Evolutionary conservation across 2,329 filamentous ascomycete genomes (phyloP).

Genomic region (Thermothelomyces thermophilus): DNA sequence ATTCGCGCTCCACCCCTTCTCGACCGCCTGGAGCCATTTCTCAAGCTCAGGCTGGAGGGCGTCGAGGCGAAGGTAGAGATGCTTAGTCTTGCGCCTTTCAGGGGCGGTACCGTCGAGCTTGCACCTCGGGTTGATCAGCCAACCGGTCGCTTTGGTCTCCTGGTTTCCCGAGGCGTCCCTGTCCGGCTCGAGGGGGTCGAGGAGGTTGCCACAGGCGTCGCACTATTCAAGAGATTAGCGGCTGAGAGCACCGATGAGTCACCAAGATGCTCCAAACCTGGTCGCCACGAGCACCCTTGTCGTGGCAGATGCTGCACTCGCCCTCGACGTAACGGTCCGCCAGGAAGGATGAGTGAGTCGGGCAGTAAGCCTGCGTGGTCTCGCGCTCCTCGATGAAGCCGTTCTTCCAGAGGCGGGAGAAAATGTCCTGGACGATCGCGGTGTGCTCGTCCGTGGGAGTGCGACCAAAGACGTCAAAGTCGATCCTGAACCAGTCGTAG

Average conservation of each 20-base stretch:
- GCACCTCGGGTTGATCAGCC: slow-evolving; percentile 49
- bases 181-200: slow-evolving; percentile 63
- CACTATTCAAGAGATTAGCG: slow-evolving; percentile 18
- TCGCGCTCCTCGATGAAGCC: slow-evolving; percentile 81
- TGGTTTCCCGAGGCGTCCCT: slow-evolving; percentile 16
- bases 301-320: slow-evolving; percentile 66
- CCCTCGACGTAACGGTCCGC: slow-evolving; percentile 85
- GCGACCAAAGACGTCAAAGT: slow-evolving; percentile 89
- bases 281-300: slow-evolving; percentile 64
- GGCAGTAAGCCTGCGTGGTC: slow-evolving; percentile 86
- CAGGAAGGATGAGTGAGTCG: slow-evolving; percentile 67
- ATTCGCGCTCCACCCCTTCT: slow-evolving; percentile 71
- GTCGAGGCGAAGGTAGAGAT: slow-evolving; percentile 83
- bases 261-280: slow-evolving; percentile 14
- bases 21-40: slow-evolving; percentile 68
- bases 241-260: no score
- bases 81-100: slow-evolving; percentile 74
- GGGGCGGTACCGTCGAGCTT: slow-evolving; percentile 84
- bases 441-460: slow-evolving; percentile 87
- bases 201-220: slow-evolving; percentile 60
- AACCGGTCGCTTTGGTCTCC: slow-evolving; percentile 22
- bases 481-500: slow-evolving; percentile 94
- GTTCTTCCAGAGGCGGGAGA: slow-evolving; percentile 79
- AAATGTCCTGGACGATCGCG: slow-evolving; percentile 87
- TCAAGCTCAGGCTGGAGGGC: slow-evolving; percentile 71